A percentile compares a stretch with the other conserved stretches of the same genome.
phyloP scores from a whole-genome alignment of 83 land plant genomes.

The Picea mariana region DNA sequence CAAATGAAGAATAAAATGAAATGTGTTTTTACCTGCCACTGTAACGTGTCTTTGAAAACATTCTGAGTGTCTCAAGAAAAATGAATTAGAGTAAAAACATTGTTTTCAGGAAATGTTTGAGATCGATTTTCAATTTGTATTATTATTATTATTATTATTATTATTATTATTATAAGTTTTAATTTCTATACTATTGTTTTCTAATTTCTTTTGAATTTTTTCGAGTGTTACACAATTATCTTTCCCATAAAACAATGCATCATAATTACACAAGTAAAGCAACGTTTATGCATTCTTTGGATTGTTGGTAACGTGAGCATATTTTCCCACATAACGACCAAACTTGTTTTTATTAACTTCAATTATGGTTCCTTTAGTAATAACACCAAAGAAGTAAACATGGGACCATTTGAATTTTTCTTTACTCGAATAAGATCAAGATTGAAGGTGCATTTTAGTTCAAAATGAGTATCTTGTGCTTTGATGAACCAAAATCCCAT shows the following conservation, averaged over 20 bases:
- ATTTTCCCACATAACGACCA: slow-evolving; percentile 86
- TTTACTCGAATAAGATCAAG: slow-evolving; percentile 97
- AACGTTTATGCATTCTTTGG: slow-evolving; percentile 96
- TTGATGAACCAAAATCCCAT: slow-evolving; percentile 91
- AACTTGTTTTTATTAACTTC: slow-evolving; percentile 99
- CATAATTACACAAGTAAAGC: slow-evolving; percentile 77
- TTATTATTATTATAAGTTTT: no score
- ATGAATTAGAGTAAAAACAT: no score
- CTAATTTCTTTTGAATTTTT: neutral
- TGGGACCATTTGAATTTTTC: slow-evolving; percentile 97
- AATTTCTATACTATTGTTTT: no score
- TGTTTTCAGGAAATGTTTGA: no score
- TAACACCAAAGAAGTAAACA: slow-evolving; percentile 99
- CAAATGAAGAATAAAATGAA: no score
- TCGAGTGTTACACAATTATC: neutral
- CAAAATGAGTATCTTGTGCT: slow-evolving; percentile 98
- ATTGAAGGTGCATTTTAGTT: slow-evolving; percentile 96
- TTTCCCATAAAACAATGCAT: neutral
- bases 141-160: no score
- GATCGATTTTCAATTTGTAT: no score
- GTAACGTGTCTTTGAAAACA: no score
- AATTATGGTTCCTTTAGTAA: slow-evolving; percentile 93
- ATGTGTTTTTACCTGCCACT: no score
- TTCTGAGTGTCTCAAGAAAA: no score
- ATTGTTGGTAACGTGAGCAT: slow-evolving; percentile 96